Conservation (phyloP, 1,139 yeast genomes). For the Geotrichum europaeum region DNA sequence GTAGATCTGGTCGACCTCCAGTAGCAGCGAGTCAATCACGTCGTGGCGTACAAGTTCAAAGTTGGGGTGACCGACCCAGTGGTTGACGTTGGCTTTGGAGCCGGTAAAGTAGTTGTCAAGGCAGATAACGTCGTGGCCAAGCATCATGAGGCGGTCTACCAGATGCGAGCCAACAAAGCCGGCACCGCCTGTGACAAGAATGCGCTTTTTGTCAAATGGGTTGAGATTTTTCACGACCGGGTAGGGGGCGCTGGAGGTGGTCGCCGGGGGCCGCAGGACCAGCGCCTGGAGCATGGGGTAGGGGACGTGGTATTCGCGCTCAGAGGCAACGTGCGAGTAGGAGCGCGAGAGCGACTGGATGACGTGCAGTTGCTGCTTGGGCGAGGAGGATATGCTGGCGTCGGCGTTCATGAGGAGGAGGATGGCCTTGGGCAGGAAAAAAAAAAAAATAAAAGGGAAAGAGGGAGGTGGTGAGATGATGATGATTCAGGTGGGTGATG, state of each 20-base stretch:
- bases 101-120: conserved; percentile 29
- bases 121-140: conserved; percentile 27
- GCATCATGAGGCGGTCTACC: conserved; percentile 25
- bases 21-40: conserved; percentile 26
- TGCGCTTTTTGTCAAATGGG: conserved; percentile 24
- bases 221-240: conserved; percentile 23
- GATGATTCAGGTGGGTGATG: too few species aligned
- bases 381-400: too few species aligned
- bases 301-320: too few species aligned
- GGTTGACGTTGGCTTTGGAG: conserved; percentile 24
- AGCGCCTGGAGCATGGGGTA: too few species aligned
- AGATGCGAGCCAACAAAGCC: conserved; percentile 28
- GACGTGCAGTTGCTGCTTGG: too few species aligned
- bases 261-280: too few species aligned
- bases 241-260: not conserved
- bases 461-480: too few species aligned
- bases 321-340: too few species aligned
- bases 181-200: conserved; percentile 28
- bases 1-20: conserved; percentile 28
- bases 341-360: too few species aligned
- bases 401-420: too few species aligned
- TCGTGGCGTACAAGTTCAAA: conserved; percentile 28
- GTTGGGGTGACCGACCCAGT: conserved; percentile 29
- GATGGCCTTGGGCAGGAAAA: too few species aligned
- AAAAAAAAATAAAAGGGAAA: too few species aligned